Evolutionary conservation across 805 yeast genomes (phyloP), one percentile per base, ranked within the genome.

Genomic region (Ogataea trehaloabstinens): DNA sequence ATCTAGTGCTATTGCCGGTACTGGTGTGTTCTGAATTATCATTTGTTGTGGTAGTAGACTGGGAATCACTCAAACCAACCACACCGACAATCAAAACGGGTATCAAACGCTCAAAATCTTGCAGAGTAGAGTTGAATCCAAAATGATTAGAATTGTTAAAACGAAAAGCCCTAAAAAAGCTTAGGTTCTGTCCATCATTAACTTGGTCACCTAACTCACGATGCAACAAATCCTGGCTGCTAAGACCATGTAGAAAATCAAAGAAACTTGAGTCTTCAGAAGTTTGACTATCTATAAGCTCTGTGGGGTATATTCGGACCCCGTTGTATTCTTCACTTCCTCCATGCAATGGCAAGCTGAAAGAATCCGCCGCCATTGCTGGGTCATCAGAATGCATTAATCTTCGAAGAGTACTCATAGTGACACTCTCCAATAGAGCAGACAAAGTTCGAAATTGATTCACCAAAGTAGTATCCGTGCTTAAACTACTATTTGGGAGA

Each of bases 91-190:
- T 55, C 33, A 60, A 35, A 5, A 58, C 60, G 4, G 63, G 64
- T 2, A 58, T 49, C 35, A 50, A 36, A 13, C 51, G 31, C 28
- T 53, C 54, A 15, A 46, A 41, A 16, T 35, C 47, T 8, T 42
- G 35, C 19, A 40, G 27, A 3, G 42, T 31, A 11, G 46, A 25
- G 28, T 39, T 34, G 31, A 33, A 40, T 12, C 49, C 54, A 29
- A 46, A 36, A 10, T 43, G 53, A 19, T 42, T 32, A 13, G 53
- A 40, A 27, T 46, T 35, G 28, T 64, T 63, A 44, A 70, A 70
- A 38, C 73, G 52, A 41, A 69, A 70, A 0, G 74, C 75, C 25
- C 74, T 55, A 41, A 69, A 67, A 33, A 70, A 69, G 4, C 66
- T 56, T 58, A 56, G 53, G 21, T 42, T 46, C 37, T 49, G 44